Base-by-base conservation (phyloP, 768 basidiomycete genomes). In the Trametes gibbosa region DNA sequence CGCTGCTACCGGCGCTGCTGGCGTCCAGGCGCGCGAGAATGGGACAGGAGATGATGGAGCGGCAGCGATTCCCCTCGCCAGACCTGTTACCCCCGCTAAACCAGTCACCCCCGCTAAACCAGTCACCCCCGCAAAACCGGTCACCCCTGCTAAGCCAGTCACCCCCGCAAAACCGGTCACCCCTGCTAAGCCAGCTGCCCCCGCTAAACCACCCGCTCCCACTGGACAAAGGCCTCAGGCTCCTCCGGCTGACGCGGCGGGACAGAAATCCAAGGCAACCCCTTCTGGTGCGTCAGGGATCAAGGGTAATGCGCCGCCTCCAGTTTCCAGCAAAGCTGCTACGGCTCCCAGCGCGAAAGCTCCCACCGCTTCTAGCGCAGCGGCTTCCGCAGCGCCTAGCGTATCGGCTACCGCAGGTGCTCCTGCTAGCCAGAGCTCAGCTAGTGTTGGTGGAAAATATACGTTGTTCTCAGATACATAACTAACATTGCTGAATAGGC, bases 1-100 rank as follows among this genome's bases (percentile, higher is more conserved):
- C 57, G 73, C 73, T 34, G 79, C 77, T 13, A 65, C 68, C 17
- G 66, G 66, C 14, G 66, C 65, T 7, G 58, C 51, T 23, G 34
- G 19, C 34, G 21, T 21, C 17, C 34, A 37, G 8, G 34, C 34
- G 7, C 50, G 50, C 12, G 34, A 16, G 5, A 19, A 46, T 12
- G 45, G 19, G 16, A 17, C 16, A n/a, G 16, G 23, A 21, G 43
- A 13, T 10, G 21, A 24, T 14, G 43, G 13, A 7, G 21, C 19
- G 21, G 43, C 43, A 9, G n/a, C 42, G 21, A 1, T 2, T 13
- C 12, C 21, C 12, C 21, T 21, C 43, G 43, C 43, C 5, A 45
- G 14, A 23, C 5, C 13, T 10, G 43, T 23, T 21, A n/a, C 19
- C 21, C 2, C 43, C 19, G 43, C 21, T 32, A 32, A 32, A 10